Evolutionary conservation across 805 yeast species (phyloP).

Genomic region (Nakazawaea wyomingensis): DNA sequence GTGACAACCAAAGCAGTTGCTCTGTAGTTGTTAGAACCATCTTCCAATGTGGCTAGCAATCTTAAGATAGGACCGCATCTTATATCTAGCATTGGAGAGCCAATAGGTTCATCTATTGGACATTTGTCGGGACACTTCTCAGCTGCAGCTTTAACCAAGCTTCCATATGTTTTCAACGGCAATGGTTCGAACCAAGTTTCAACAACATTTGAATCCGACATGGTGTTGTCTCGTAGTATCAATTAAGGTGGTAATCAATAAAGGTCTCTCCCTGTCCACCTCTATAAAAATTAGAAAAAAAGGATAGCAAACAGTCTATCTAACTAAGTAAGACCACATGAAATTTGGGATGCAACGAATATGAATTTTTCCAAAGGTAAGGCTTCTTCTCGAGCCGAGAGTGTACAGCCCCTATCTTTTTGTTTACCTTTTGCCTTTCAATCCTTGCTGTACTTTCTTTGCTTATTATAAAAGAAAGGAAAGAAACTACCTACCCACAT

Average conservation of each 20-base stretch:
- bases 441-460: too few relatives aligned
- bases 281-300: too few relatives aligned
- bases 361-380: conserved; percentile 4
- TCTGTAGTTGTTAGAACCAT: conserved; percentile 45
- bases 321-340: too few relatives aligned
- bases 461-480: background rate
- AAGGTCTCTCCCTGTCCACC: too few relatives aligned
- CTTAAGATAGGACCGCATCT: conserved; percentile 78
- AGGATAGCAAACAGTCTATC: too few relatives aligned
- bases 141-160: conserved; percentile 18
- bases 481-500: too few relatives aligned
- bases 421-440: background rate
- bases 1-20: conserved; percentile 67
- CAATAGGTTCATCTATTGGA: conserved; percentile 16
- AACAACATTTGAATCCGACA: background rate
- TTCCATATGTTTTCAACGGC: conserved; percentile 21
- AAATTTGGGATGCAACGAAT: conserved; percentile 2
- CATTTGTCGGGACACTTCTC: conserved; percentile 11
- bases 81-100: conserved; percentile 33
- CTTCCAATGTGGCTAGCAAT: conserved; percentile 57
- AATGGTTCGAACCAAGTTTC: conserved; percentile 24
- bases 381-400: background rate
- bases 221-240: too few relatives aligned
- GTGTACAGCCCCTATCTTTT: background rate
- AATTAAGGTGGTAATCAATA: too few relatives aligned